Evolutionary conservation across 805 yeast species (phyloP), one percentile per base, ranked within the genome.

Genomic region (Dipodascopsis tothii): DNA sequence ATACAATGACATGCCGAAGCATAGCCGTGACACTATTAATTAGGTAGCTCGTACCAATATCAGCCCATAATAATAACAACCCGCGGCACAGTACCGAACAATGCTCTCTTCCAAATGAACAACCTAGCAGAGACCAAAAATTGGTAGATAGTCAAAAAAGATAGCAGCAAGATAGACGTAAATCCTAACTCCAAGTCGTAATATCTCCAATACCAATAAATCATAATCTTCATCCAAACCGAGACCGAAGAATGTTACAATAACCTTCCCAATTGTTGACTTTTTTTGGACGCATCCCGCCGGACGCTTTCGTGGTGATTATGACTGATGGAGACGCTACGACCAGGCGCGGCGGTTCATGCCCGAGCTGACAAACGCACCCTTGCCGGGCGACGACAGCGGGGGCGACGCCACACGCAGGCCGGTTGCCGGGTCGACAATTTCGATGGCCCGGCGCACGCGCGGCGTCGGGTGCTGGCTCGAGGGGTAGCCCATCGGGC

Each of bases 401-500:
- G 70, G 66, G 18, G 75, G 74, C 21, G 75, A 70, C 18, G 60
- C 64, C 11, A 72, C 66, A 43, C 74, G 60, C 60, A 68, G 54
- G 44, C 74, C 75, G 3, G 78, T 72, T 43, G 71, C 71, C n/a
- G 79, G 79, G 53, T 74, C 73, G 45, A 74, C 69, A 43, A 75
- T 74, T 56, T 74, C 78, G 54, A 75, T 56, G 3, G 51, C 52
- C 11, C 52, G 34, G 43, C 55, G 51, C 23, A 25, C 43, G 3
- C 54, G 39, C n/a, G 35, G 32, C 37, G 30, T 25, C 14, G 30
- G 14, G 14, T 25, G 30, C 9, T 30, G 41, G 25, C 45, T 44
- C 5, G 52, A 19, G 14, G 39, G 21, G 17, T 46, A 14, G 23
- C 46, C 40, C 39, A 42, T 42, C 9, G 49, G 33, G 46, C 38